Evolutionary conservation across 164 flowering plant genomes (phyloP).

Genomic region (Akebia trifoliata): DNA sequence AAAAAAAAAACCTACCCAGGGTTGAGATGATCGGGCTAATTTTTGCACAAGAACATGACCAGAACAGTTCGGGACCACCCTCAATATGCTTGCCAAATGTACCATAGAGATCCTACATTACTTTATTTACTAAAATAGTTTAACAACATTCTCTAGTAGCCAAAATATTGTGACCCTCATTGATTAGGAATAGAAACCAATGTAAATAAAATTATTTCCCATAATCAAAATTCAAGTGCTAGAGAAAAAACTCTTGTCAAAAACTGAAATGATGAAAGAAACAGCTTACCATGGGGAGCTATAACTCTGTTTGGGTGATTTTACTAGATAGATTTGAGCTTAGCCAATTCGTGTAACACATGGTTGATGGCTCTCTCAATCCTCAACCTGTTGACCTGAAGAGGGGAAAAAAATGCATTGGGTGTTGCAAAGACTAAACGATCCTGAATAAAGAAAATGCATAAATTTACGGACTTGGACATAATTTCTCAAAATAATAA

Average conservation of each 20-base stretch:
- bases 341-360: conserved; percentile 38
- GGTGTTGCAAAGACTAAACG: neutral
- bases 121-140: no score
- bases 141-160: no score
- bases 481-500: neutral
- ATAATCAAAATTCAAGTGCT: neutral
- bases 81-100: no score
- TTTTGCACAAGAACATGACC: no score
- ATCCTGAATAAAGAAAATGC: neutral
- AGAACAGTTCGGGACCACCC: no score
- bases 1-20: no score
- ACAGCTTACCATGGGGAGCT: conserved; percentile 5
- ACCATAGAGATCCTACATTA: no score
- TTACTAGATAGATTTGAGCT: conserved; percentile 25
- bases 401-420: neutral
- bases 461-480: neutral
- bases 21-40: no score
- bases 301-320: neutral
- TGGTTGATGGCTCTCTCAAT: conserved; percentile 38
- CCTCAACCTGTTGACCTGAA: conserved; percentile 38
- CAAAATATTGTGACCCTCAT: no score
- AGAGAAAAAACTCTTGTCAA: neutral
- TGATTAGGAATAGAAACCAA: no score
- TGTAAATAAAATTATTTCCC: no score
- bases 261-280: neutral